These are phyloP conservation scores for Penicillium crustosum DNA, from an alignment of 2,329 filamentous ascomycete species.

Conservation along the genomic window DNA sequence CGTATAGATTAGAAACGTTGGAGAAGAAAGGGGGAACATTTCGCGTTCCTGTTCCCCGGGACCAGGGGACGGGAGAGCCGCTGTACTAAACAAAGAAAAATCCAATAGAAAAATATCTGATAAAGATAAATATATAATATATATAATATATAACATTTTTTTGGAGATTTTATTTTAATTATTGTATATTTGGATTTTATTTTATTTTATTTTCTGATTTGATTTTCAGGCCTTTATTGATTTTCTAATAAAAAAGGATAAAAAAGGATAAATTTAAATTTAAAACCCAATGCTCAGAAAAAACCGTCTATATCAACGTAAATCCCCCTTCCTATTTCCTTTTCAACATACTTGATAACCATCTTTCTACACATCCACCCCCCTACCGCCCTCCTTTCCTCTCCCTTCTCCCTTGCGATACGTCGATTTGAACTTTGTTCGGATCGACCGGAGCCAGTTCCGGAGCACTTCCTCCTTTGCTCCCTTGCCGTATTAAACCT, in stretches of 20 bases:
- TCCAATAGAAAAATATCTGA: neutral
- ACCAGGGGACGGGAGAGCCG: slow-evolving; percentile 36
- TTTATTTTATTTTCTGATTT: neutral
- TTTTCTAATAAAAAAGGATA: slow-evolving; percentile 3
- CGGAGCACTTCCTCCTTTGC: slow-evolving; percentile 30
- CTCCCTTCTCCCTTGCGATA: slow-evolving; percentile 38
- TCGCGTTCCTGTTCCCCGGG: slow-evolving; percentile 33
- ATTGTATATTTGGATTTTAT: slow-evolving; percentile 11
- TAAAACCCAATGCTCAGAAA: slow-evolving; percentile 12
- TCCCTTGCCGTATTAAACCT: slow-evolving; percentile 25
- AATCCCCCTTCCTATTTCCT: slow-evolving; percentile 19
- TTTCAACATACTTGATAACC: slow-evolving; percentile 18
- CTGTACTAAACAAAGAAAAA: slow-evolving; percentile 30
- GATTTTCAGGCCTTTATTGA: slow-evolving; percentile 1
- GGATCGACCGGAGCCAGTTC: slow-evolving; percentile 28
- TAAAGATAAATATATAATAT: slow-evolving; percentile 4
- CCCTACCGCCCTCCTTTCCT: slow-evolving; percentile 25
- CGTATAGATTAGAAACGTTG: slow-evolving; percentile 17
- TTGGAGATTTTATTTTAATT: slow-evolving; percentile 5
- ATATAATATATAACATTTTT: neutral
- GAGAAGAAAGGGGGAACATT: slow-evolving; percentile 31
- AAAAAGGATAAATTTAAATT: neutral
- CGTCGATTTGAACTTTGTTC: slow-evolving; percentile 28
- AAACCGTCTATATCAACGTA: slow-evolving; percentile 35
- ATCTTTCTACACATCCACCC: slow-evolving; percentile 14